Percentiles rank a stretch among this genome's conserved stretches.
These are phyloP conservation scores for Trypanosoma theileri DNA, from an alignment of 208 protist species.

Conservation along the genomic window DNA sequence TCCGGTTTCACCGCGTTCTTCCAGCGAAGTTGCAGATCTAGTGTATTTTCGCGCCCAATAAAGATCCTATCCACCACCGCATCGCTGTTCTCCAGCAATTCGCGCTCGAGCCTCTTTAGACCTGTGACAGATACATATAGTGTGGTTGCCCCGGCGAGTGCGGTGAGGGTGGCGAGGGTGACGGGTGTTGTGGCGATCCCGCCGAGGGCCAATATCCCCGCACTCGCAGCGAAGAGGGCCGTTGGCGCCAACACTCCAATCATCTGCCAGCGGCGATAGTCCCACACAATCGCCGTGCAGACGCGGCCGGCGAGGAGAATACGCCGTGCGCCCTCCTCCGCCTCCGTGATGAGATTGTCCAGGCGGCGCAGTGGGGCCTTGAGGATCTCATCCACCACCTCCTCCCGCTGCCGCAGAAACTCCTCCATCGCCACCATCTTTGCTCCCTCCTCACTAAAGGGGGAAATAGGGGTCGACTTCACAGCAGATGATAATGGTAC, in stretches of 20 bases:
- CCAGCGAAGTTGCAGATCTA: constrained; percentile 60
- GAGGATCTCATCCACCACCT: constrained; percentile 59
- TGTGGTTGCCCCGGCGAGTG: constrained; percentile 12
- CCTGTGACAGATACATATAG: constrained; percentile 16
- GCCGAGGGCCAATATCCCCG: constrained; percentile 24
- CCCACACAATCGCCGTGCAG: constrained; percentile 42
- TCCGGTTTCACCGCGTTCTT: constrained; percentile 53
- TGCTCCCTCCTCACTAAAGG: constrained; percentile 2
- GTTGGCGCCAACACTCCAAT: constrained; percentile 16
- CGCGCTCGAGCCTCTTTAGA: constrained; percentile 34
- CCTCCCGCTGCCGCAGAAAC: constrained; percentile 51
- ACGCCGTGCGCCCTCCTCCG: constrained; percentile 55
- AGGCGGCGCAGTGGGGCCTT: constrained; percentile 64
- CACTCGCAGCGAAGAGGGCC: constrained; percentile 18
- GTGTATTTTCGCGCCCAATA: constrained; percentile 39
- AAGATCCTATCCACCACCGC: constrained; percentile 43
- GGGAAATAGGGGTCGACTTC: too few relatives aligned
- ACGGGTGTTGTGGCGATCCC: constrained; percentile 29
- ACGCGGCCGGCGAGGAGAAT: constrained; percentile 56
- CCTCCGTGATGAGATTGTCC: constrained; percentile 78
- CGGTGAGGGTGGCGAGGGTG: constrained; percentile 19
- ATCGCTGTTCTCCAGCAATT: constrained; percentile 36
- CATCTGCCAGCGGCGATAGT: constrained; percentile 38
- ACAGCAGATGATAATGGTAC: too few relatives aligned
- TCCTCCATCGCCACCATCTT: constrained; percentile 42